Evolutionary conservation across 148 eudicot species (phyloP).

Genomic region (Silene conica): DNA sequence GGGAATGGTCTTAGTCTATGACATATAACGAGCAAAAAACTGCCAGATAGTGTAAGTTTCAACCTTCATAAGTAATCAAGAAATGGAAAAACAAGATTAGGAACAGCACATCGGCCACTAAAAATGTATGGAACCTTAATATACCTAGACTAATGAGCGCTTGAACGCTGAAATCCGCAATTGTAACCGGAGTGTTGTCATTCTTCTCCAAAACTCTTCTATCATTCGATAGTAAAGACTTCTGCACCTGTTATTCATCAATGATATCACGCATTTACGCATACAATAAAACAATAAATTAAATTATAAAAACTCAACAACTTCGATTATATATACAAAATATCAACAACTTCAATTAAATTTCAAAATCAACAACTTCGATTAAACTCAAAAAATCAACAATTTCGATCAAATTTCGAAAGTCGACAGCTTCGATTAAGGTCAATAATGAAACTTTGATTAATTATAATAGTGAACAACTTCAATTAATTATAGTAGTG

Average conservation of each 20-base stretch:
- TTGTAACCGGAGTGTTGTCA: constrained; percentile 79
- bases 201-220: constrained; percentile 60
- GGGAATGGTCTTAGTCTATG: no score
- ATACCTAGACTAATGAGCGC: constrained; percentile 90
- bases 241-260: constrained; percentile 56
- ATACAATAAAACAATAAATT: no score
- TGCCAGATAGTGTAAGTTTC: not conserved
- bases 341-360: not conserved
- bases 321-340: not conserved
- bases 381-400: not conserved
- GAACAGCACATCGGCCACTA: no score
- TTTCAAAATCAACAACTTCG: no score
- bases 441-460: no score
- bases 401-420: not conserved
- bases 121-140: not conserved
- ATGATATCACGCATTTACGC: not conserved
- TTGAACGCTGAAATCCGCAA: constrained; percentile 96
- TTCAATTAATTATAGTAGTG: no score
- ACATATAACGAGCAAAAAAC: not conserved
- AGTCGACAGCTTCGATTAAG: not conserved
- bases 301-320: not conserved
- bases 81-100: not conserved
- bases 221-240: constrained; percentile 52
- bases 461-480: no score
- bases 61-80: not conserved